A percentile compares a stretch with the other conserved stretches of the same genome.
Conservation (phyloP, 2,329 filamentous ascomycete genomes). For the Pseudogymnoascus verrucosus region DNA sequence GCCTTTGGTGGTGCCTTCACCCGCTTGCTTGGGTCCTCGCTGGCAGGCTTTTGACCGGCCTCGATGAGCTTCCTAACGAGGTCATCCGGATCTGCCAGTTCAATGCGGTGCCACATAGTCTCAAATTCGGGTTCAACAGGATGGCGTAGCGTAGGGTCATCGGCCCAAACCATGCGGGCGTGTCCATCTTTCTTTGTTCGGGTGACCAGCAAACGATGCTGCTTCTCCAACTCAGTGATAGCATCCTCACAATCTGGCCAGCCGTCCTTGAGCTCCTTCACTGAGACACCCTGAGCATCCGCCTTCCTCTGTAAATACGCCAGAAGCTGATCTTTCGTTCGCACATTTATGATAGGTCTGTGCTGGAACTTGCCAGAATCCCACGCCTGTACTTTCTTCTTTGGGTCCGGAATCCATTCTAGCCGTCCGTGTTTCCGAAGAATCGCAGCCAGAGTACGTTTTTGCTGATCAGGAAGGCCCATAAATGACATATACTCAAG, state of each 20-base stretch:
- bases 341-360: slow-evolving; percentile 76
- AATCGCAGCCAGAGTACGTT: slow-evolving; percentile 58
- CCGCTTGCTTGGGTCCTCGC: slow-evolving; percentile 30
- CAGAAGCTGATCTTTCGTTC: slow-evolving; percentile 67
- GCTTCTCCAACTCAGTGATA: slow-evolving; percentile 67
- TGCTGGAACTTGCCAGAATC: slow-evolving; percentile 70
- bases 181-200: slow-evolving; percentile 88
- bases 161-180: slow-evolving; percentile 78
- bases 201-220: slow-evolving; percentile 75
- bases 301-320: slow-evolving; percentile 72
- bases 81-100: slow-evolving; percentile 50
- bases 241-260: slow-evolving; percentile 79
- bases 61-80: slow-evolving; percentile 33
- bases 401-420: slow-evolving; percentile 46
- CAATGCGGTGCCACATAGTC: slow-evolving; percentile 72
- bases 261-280: slow-evolving; percentile 91
- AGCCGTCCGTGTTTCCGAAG: slow-evolving; percentile 58
- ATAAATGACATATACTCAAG: slow-evolving; percentile 72
- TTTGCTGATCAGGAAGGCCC: slow-evolving; percentile 50
- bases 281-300: slow-evolving; percentile 70
- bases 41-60: slow-evolving; percentile 30
- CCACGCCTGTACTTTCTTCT: slow-evolving; percentile 60
- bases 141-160: slow-evolving; percentile 71
- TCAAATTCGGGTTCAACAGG: slow-evolving; percentile 76
- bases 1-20: slow-evolving; percentile 27